Conservation (phyloP, 495 filamentous ascomycete genomes). For the Pseudotulostoma volvatum region DNA sequence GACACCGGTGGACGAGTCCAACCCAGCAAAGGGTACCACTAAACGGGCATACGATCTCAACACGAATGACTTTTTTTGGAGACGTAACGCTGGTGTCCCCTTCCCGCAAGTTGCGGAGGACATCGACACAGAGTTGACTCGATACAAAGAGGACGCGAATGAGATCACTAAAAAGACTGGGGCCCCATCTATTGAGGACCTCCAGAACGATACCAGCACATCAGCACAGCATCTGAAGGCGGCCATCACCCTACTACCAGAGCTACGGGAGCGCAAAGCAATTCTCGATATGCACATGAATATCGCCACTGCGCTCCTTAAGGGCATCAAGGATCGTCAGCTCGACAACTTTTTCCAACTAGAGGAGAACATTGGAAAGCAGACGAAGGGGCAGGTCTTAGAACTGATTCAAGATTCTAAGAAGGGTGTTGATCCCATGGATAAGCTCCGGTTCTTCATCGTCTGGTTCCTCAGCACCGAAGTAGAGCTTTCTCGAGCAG, state of each 20-base stretch:
- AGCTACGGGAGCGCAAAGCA: slow-evolving; percentile 81
- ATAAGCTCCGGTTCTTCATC: slow-evolving; percentile 86
- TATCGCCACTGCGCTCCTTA: slow-evolving; percentile 70
- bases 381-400: slow-evolving; percentile 76
- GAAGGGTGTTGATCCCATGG: slow-evolving; percentile 69
- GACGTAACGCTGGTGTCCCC: slow-evolving; percentile 75
- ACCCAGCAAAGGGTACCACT: slow-evolving; percentile 49
- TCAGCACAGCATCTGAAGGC: slow-evolving; percentile 91
- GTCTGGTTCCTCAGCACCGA: slow-evolving; percentile 98
- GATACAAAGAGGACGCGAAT: slow-evolving; percentile 88
- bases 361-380: slow-evolving; percentile 86
- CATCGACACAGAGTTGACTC: slow-evolving; percentile 78
- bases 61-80: slow-evolving; percentile 94
- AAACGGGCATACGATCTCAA: slow-evolving; percentile 84
- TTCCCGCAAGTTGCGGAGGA: slow-evolving; percentile 97
- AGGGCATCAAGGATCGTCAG: slow-evolving; percentile 85
- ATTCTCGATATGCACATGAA: slow-evolving; percentile 99
- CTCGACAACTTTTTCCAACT: slow-evolving; percentile 93
- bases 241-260: slow-evolving; percentile 81
- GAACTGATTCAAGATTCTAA: slow-evolving; percentile 67
- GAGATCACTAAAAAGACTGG: slow-evolving; percentile 94
- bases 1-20: slow-evolving; percentile 54
- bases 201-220: slow-evolving; percentile 74
- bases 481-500: slow-evolving; percentile 62
- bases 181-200: slow-evolving; percentile 79